Conservation (phyloP, 2,329 filamentous ascomycete genomes). For the Paraconiothyrium sp. region DNA sequence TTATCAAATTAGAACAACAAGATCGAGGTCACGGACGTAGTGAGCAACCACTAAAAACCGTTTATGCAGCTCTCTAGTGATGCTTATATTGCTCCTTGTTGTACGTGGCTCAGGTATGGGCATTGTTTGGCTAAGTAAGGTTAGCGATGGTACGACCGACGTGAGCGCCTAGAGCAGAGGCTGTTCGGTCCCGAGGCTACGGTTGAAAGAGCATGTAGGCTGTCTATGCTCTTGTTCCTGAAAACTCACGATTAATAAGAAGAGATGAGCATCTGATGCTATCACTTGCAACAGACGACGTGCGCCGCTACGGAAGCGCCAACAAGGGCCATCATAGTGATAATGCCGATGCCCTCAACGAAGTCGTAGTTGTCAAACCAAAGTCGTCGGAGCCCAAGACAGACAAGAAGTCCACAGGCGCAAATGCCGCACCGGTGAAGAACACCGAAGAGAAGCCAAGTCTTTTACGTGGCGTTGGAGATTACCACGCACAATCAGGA, state of each 20-base stretch:
- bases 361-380: conserved; percentile 31
- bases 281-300: conserved; percentile 70
- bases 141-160: neutral
- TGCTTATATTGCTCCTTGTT: too few species aligned
- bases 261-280: conserved; percentile 28
- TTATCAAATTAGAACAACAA: too few species aligned
- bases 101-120: too few species aligned
- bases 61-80: too few species aligned
- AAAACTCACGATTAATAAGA: neutral
- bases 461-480: too few species aligned
- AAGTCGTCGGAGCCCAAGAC: conserved; percentile 57
- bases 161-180: neutral
- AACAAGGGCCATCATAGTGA: conserved; percentile 97
- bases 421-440: conserved; percentile 44
- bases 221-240: neutral
- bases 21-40: too few species aligned
- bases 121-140: too few species aligned
- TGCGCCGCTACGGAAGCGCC: conserved; percentile 90
- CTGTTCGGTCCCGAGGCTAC: neutral
- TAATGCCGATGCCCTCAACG: conserved; percentile 70
- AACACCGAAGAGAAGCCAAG: too few species aligned
- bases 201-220: neutral
- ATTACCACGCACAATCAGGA: too few species aligned
- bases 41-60: too few species aligned
- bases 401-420: conserved; percentile 53